Conservation (phyloP, 164 flowering plant species). For the Chimonanthus salicifolius region DNA sequence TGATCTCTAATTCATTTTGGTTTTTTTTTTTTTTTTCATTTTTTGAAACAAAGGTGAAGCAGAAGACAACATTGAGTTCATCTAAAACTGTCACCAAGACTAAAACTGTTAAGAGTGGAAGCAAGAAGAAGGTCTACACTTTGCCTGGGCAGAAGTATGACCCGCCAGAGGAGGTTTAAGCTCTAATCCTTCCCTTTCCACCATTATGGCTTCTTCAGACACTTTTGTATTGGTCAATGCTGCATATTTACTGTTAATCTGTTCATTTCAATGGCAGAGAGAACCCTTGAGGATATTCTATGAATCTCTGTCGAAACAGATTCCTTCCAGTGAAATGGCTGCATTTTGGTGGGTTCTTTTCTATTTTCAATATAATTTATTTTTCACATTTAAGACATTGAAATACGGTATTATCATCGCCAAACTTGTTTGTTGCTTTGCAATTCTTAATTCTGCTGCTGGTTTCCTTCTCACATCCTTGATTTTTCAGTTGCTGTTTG, state of each 20-base stretch:
- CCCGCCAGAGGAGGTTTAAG: conserved; percentile 82
- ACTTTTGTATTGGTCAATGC: not conserved
- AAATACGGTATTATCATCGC: not conserved
- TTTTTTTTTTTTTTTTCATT: not conserved
- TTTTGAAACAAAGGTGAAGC: conserved; percentile 52
- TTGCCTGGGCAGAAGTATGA: conserved; percentile 87
- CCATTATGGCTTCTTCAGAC: not conserved
- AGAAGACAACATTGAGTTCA: conserved; percentile 37
- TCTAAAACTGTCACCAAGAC: conserved; percentile 43
- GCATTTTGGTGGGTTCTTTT: conserved; percentile 70
- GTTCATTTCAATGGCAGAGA: conserved; percentile 48
- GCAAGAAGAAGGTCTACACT: conserved; percentile 67
- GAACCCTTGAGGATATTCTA: conserved; percentile 94
- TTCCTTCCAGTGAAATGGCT: conserved; percentile 96
- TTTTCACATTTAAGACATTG: not conserved
- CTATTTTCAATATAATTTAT: not conserved
- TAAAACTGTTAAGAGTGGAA: conserved; percentile 32
- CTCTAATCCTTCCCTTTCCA: not conserved
- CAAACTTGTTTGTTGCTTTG: too few relatives aligned
- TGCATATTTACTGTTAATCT: not conserved
- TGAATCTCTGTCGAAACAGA: conserved; percentile 76
- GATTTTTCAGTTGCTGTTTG: too few relatives aligned
- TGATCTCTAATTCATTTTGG: not conserved
- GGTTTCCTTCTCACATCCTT: too few relatives aligned
- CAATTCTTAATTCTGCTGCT: too few relatives aligned